Conservation (phyloP, 371 early-diverging fungal species). For the Amoeboaphelidium occidentale region DNA sequence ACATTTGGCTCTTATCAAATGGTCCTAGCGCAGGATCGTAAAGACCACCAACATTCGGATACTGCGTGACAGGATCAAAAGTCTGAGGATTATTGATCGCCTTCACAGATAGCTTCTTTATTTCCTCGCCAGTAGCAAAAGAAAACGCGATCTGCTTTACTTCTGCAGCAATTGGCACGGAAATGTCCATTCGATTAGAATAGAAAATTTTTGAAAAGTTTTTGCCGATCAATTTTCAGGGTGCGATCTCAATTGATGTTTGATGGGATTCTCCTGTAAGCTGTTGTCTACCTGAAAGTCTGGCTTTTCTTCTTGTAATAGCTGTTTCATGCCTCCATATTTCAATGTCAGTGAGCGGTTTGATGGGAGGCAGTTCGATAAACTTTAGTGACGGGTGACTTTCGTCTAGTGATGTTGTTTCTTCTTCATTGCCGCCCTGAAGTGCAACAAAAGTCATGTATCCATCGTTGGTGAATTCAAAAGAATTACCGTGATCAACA, state of each 20-base stretch:
- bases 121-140: conserved; percentile 74
- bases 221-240: no score
- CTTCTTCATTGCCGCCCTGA: neutral
- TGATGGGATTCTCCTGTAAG: no score
- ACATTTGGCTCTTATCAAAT: conserved; percentile 42
- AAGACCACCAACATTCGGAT: conserved; percentile 78
- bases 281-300: no score
- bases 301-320: no score
- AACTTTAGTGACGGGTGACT: no score
- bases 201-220: no score
- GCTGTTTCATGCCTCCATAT: no score
- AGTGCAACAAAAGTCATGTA: neutral
- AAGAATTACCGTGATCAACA: neutral
- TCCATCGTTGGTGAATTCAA: neutral
- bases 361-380: no score
- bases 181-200: neutral
- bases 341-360: no score
- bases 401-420: neutral
- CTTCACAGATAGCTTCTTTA: conserved; percentile 78
- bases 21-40: conserved; percentile 96
- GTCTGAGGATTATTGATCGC: conserved; percentile 79
- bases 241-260: no score
- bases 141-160: conserved; percentile 43
- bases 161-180: conserved; percentile 2
- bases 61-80: conserved; percentile 23